A percentile compares a stretch with the other conserved stretches of the same genome.
phyloP scores from a whole-genome alignment of 2,329 filamentous ascomycete species.

The Colletotrichum karsti region DNA sequence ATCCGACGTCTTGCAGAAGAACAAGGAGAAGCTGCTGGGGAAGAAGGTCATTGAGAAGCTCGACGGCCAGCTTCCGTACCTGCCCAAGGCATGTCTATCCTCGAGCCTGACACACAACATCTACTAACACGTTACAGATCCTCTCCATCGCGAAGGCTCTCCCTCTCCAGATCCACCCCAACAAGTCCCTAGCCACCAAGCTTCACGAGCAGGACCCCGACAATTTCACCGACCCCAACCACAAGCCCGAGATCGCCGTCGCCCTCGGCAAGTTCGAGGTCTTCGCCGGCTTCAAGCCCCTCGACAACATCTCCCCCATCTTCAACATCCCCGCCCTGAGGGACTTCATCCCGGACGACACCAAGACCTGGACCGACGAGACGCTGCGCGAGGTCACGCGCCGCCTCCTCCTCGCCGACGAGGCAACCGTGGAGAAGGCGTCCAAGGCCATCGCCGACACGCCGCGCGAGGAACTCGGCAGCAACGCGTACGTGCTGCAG shows the following conservation, averaged over 20 bases:
- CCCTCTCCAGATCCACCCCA: constrained; percentile 78
- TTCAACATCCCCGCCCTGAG: constrained; percentile 65
- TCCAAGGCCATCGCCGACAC: constrained; percentile 60
- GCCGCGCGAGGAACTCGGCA: constrained; percentile 55
- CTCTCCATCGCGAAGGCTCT: constrained; percentile 80
- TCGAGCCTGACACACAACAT: not conserved
- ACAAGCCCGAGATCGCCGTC: constrained; percentile 83
- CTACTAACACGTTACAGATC: constrained; percentile 50
- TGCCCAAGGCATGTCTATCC: constrained; percentile 66
- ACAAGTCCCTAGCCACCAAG: constrained; percentile 71
- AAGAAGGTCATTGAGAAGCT: constrained; percentile 69
- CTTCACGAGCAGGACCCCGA: constrained; percentile 71
- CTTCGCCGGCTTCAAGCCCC: constrained; percentile 78
- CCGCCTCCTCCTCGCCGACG: constrained; percentile 61
- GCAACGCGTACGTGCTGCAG: constrained; percentile 67
- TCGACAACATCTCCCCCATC: constrained; percentile 65
- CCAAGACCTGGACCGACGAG: constrained; percentile 62
- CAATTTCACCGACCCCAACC: constrained; percentile 76
- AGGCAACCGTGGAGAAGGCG: constrained; percentile 59
- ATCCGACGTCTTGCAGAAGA: constrained; percentile 68
- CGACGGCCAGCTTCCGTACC: constrained; percentile 70
- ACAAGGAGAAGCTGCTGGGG: constrained; percentile 71
- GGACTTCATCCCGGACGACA: constrained; percentile 57
- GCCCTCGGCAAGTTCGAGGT: constrained; percentile 77
- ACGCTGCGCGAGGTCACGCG: constrained; percentile 64